phyloP scores from a whole-genome alignment of 208 protist species.

The Leishmania lainsoni region DNA sequence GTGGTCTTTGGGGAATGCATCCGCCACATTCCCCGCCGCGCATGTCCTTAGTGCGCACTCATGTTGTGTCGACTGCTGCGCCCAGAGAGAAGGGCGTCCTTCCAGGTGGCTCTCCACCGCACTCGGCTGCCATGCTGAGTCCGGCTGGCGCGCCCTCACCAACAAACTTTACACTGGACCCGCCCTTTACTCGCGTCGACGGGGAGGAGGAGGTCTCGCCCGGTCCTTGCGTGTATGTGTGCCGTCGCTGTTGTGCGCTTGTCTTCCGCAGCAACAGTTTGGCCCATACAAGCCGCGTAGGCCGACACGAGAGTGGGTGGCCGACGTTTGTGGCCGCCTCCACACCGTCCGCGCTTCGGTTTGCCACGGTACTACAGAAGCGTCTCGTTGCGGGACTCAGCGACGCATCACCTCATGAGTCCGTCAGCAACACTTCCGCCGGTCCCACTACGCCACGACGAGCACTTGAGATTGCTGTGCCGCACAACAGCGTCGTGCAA shows the following conservation, averaged over 20 bases:
- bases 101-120: not conserved
- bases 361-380: slow-evolving; percentile 36
- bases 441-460: not conserved
- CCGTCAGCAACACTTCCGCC: not conserved
- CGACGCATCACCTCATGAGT: not conserved
- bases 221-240: slow-evolving; percentile 30
- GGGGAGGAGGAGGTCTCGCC: slow-evolving; percentile 27
- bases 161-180: slow-evolving; percentile 33
- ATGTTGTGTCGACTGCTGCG: not conserved
- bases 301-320: slow-evolving; percentile 45
- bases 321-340: slow-evolving; percentile 44
- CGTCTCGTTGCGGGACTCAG: slow-evolving; percentile 11
- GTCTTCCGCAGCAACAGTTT: slow-evolving; percentile 38
- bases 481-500: slow-evolving; percentile 6
- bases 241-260: slow-evolving; percentile 28
- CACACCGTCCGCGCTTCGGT: slow-evolving; percentile 8
- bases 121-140: not conserved
- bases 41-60: not conserved
- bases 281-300: slow-evolving; percentile 14
- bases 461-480: slow-evolving; percentile 14
- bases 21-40: not conserved
- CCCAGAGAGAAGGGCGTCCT: not conserved
- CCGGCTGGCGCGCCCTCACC: not conserved
- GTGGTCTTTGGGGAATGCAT: slow-evolving; percentile 3
- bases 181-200: slow-evolving; percentile 49